Base-by-base conservation (phyloP, 345 rosid species). In the Tarenaya hassleriana region DNA sequence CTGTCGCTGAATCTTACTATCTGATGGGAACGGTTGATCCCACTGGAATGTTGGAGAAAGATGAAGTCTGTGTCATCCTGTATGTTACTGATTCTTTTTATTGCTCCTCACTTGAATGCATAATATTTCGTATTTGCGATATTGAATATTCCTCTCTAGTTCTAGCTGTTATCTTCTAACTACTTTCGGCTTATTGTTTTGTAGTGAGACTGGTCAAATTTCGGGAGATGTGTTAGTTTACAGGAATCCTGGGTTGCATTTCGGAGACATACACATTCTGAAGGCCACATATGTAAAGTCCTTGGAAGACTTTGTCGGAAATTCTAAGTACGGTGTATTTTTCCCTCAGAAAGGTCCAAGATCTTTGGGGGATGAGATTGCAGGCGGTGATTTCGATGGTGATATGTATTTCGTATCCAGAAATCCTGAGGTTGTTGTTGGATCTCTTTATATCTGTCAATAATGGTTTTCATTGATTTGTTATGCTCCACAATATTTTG, bases 1-100 rank as follows among this genome's bases (percentile, higher is more conserved):
- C 75, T 7, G 50, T 86, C 7, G 29, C 77, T 0, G 95, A 90
- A 21, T 79, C 86, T 16, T 82, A 74, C 59, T 80, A 90, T 72
- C 64, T 90, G 10, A 83, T 90, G 95, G 97, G 95, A 19, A 90
- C 91, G 10, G 78, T 65, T 15, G 91, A 90, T 67, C 97, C 97
- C 42, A 80, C 95, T 0, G 81, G 80, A 53, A 52, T 33, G 55
- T 70, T 90, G 12, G 68, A 75, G 70, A 54, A 66, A 10, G 69
- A 74, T 73, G 85, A 90, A 90, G 91, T 90, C 61, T 72, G 94
- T 68, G 63, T 90, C 35, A 80, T 90, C 46, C 68, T 82, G 97
- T 90, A 77, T 2, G 97, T 56, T 47, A 51, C 19, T 14, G 16
- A 1, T 1, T 29, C 27, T 16, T 12, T 12, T 51, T 16, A 38